Conservation (phyloP, 1,284 basidiomycete genomes). For the Blastosporella zonata region DNA sequence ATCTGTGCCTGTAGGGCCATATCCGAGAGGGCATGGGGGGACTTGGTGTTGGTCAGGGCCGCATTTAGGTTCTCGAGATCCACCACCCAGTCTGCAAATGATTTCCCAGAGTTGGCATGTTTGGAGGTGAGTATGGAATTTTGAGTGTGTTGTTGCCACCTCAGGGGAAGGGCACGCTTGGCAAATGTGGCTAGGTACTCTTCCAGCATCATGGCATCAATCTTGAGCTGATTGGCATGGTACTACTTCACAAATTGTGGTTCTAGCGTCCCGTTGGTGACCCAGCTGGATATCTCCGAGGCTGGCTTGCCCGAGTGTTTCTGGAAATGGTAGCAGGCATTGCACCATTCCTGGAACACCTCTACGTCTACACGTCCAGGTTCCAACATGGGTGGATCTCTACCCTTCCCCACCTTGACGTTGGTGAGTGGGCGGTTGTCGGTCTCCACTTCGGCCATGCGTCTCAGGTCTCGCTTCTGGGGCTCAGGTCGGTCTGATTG, state of each 20-base stretch:
- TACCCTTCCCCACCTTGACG: not conserved
- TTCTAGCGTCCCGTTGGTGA: constrained; percentile 18
- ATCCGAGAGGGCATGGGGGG: constrained; percentile 10
- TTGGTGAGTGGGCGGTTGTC: not conserved
- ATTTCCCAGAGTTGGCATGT: constrained; percentile 1
- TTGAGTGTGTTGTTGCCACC: constrained; percentile 10
- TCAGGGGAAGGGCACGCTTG: constrained; percentile 13
- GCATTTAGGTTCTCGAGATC: constrained; percentile 12
- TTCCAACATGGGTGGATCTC: not conserved
- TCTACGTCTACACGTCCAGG: constrained; percentile 1
- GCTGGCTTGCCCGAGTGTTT: not conserved
- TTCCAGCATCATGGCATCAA: constrained; percentile 15
- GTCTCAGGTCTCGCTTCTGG: too few species aligned
- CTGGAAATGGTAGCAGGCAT: too few species aligned
- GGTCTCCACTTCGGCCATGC: too few species aligned
- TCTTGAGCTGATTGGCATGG: constrained; percentile 8
- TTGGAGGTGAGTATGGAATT: constrained; percentile 2
- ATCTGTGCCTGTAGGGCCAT: constrained; percentile 8
- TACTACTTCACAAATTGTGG: constrained; percentile 19
- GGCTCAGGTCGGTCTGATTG: too few species aligned
- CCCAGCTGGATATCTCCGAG: constrained; percentile 13
- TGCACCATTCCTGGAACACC: not conserved
- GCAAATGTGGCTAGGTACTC: constrained; percentile 17
- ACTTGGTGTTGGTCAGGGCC: constrained; percentile 12
- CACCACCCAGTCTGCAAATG: not conserved